Percentiles rank a stretch among this genome's conserved stretches.
phyloP scores from a whole-genome alignment of 148 eudicot species.

The Vaccinium vitisidaea region DNA sequence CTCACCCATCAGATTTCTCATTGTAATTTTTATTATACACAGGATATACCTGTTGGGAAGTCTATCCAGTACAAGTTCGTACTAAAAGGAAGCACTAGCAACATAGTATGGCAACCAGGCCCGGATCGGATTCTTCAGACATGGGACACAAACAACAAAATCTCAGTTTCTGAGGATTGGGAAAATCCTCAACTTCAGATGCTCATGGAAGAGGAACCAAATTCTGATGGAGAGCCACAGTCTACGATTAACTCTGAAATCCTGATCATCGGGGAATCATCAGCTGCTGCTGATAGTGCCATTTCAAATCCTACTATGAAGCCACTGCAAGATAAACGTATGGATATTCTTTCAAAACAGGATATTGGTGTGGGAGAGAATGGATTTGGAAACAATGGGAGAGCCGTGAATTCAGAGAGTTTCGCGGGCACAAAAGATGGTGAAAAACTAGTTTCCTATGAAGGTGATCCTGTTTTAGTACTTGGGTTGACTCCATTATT shows the following conservation, averaged over 20 bases:
- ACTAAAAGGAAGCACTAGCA: slow-evolving; percentile 31
- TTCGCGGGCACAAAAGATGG: slow-evolving; percentile 17
- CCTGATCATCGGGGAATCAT: slow-evolving; percentile 9
- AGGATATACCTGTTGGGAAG: slow-evolving; percentile 56
- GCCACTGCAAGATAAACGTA: background rate
- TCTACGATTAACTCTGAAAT: slow-evolving; percentile 4
- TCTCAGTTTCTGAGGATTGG: slow-evolving; percentile 53
- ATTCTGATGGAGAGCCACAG: background rate
- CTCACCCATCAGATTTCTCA: background rate
- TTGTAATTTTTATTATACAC: slow-evolving; percentile 3
- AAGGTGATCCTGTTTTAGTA: slow-evolving; percentile 42
- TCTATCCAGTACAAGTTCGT: slow-evolving; percentile 54
- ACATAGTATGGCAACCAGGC: slow-evolving; percentile 59
- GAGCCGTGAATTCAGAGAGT: background rate
- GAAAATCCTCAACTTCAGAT: slow-evolving; percentile 39
- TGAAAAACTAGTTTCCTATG: slow-evolving; percentile 13
- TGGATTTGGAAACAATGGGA: slow-evolving; percentile 5
- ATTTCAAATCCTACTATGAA: background rate
- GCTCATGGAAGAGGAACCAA: slow-evolving; percentile 32
- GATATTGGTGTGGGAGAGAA: background rate
- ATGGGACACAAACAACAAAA: slow-evolving; percentile 39
- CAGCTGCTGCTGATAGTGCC: background rate
- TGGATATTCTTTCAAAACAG: background rate
- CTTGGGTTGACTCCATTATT: slow-evolving; percentile 40
- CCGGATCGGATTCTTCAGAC: slow-evolving; percentile 46